Evolutionary conservation across 2,329 filamentous ascomycete species (phyloP), one percentile per base, ranked within the genome.

Genomic region (Emergomyces africanus): DNA sequence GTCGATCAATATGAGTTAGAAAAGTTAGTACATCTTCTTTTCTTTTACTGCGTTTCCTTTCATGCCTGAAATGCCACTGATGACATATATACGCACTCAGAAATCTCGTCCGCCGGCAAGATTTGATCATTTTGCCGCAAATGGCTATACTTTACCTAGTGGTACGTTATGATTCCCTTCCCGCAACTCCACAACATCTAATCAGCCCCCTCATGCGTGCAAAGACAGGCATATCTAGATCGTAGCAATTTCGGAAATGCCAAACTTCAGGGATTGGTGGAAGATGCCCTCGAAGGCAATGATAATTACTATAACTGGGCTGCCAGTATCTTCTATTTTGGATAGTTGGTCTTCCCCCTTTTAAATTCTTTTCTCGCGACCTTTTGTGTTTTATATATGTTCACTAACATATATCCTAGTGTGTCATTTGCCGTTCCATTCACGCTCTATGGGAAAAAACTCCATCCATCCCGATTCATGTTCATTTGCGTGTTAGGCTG

Each of bases 401-500:
- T 61, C 18, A 35, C 59, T 61, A 41, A 61, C 30, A 9, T n/a
- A 41, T 5, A 28, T 41, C 3, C 12, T 48, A 63, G 61, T 46
- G 57, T 63, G 14, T 25, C 59, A 12, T 63, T 59, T 30, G 61
- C 61, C 14, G 57, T 60, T 39, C 61, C 61, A 30, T 60, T 63
- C 44, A 63, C 61, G 14, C 42, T 63, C 18, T 60, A 60, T 42
- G 60, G 60, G 18, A 63, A 63, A 51, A 59, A 53, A 20, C 61
- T 63, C 33, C 54, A 61, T 53, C 61, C 61, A 0, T 61, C 61
- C 10, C 59, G 60, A 23, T 63, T 63, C 41, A 61, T 63, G 48
- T 63, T 63, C 41, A 54, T 60, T 25, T 63, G 58, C 20, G 57
- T 59, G 39, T 39, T 63, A 18, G 61, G 61, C 39, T 86, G 83